Evolutionary conservation across 1,139 yeast genomes (phyloP).

Genomic region (Debaryomyces coudertii): DNA sequence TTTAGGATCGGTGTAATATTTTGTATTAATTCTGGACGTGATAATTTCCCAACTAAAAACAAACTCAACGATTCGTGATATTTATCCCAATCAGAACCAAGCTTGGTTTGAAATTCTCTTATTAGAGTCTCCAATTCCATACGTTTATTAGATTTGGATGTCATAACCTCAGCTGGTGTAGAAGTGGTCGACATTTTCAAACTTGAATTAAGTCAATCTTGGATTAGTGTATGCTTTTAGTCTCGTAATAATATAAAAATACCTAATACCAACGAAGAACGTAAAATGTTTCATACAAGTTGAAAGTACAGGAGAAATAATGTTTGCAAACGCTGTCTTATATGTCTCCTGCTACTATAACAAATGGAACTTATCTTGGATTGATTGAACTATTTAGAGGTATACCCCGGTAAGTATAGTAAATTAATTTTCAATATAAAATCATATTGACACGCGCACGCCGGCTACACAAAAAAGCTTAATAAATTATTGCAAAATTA

Average conservation of each 20-base stretch:
- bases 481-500: constrained; percentile 1
- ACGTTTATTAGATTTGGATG: constrained; percentile 40
- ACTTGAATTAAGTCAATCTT: not conserved
- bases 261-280: not conserved
- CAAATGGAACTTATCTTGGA: not conserved
- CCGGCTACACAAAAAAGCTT: not conserved
- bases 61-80: constrained; percentile 79
- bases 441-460: constrained; percentile 2
- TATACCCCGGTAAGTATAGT: constrained; percentile 1
- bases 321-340: not conserved
- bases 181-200: constrained; percentile 3
- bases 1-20: constrained; percentile 60
- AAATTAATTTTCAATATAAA: constrained; percentile 3
- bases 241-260: not conserved
- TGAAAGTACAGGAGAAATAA: not conserved
- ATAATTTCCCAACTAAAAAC: constrained; percentile 77
- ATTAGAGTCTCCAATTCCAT: constrained; percentile 75
- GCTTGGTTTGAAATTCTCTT: constrained; percentile 66
- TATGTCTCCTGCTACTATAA: not conserved
- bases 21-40: constrained; percentile 70
- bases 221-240: not conserved
- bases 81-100: constrained; percentile 83
- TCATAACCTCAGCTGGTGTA: constrained; percentile 2
- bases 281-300: not conserved
- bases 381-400: not conserved